A percentile compares a stretch with the other conserved stretches of the same genome.
These are phyloP conservation scores for Nemophila menziesii DNA, from an alignment of 257 asterid genomes.

Conservation along the genomic window DNA sequence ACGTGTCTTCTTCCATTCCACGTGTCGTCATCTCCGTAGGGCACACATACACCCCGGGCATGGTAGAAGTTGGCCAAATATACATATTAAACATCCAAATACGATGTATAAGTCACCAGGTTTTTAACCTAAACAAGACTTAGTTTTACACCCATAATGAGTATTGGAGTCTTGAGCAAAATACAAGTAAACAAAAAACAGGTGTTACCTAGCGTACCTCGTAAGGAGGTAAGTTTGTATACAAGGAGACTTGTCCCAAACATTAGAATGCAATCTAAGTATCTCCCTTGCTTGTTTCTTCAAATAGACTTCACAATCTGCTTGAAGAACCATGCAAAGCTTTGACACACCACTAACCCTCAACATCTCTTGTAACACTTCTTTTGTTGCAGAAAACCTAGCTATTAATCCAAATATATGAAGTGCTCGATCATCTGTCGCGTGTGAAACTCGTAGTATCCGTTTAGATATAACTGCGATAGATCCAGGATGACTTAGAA, in stretches of 20 bases:
- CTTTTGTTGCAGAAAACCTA: constrained; percentile 43
- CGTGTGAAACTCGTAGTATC: constrained; percentile 50
- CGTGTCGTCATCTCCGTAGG: no score
- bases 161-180: no score
- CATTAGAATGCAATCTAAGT: constrained; percentile 53
- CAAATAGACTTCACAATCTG: constrained; percentile 44
- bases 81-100: no score
- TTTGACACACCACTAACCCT: constrained; percentile 74
- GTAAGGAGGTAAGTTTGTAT: constrained; percentile 70
- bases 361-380: constrained; percentile 69
- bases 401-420: constrained; percentile 43
- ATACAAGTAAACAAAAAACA: no score
- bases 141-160: no score
- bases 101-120: no score
- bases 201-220: constrained; percentile 32
- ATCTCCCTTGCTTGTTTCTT: constrained; percentile 69
- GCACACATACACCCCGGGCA: no score
- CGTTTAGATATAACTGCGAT: constrained; percentile 54
- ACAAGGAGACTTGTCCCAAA: constrained; percentile 78
- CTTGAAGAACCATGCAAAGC: constrained; percentile 83
- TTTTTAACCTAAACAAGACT: no score
- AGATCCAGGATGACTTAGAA: constrained; percentile 53
- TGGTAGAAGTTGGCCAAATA: no score
- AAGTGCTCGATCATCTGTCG: constrained; percentile 43
- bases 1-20: no score